Percentiles rank a stretch among this genome's conserved stretches.
Conservation (phyloP, 1,284 basidiomycete genomes). For the Cryptococcus depauperatus region DNA sequence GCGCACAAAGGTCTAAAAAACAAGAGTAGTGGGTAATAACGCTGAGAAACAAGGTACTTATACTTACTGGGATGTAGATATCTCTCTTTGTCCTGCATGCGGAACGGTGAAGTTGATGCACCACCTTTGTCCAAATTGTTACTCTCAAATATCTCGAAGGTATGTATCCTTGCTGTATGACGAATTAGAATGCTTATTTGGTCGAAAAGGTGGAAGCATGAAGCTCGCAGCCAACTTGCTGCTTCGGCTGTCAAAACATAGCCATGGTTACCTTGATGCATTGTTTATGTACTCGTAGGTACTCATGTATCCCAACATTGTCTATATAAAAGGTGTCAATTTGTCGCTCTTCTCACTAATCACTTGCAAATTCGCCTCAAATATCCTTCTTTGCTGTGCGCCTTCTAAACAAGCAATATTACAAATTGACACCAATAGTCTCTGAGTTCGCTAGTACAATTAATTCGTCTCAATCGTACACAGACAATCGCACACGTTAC, state of each 20-base stretch:
- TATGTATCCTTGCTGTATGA: constrained; percentile 12
- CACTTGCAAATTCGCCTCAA: too few species aligned
- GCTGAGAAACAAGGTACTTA: constrained; percentile 1
- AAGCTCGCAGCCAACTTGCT: constrained; percentile 8
- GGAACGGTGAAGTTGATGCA: constrained; percentile 81
- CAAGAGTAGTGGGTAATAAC: constrained; percentile 59
- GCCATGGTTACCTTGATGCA: not conserved
- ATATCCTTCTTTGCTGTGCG: too few species aligned
- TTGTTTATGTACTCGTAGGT: too few species aligned
- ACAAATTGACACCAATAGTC: too few species aligned
- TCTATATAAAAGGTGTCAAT: too few species aligned
- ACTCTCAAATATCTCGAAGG: constrained; percentile 61
- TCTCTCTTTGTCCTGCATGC: constrained; percentile 88
- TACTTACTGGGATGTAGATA: constrained; percentile 56
- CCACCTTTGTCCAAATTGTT: constrained; percentile 79
- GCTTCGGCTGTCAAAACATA: not conserved
- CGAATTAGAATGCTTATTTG: not conserved
- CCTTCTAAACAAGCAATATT: too few species aligned
- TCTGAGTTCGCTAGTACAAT: too few species aligned
- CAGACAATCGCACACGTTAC: too few species aligned
- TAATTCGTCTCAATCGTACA: too few species aligned
- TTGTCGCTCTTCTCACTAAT: too few species aligned
- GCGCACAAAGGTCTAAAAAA: constrained; percentile 94
- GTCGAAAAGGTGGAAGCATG: constrained; percentile 14
- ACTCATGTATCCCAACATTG: too few species aligned